Conservation (phyloP, 2,329 filamentous ascomycete genomes). For the Leptographium galeiforme region DNA sequence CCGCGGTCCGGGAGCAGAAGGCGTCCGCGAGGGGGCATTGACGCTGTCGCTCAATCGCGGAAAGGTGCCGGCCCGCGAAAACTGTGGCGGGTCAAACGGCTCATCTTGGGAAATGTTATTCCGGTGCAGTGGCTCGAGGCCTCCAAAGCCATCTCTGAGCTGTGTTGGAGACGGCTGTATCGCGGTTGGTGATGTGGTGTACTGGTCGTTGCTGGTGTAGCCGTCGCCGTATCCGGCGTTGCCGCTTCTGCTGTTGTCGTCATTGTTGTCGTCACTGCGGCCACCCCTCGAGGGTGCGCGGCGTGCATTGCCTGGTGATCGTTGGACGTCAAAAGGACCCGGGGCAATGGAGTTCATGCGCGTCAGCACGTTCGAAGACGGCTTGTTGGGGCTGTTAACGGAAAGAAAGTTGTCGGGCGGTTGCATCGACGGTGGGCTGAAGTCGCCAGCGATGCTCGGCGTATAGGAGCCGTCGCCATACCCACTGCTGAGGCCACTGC, state of each 20-base stretch:
- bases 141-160: conserved; percentile 42
- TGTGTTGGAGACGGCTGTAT: conserved; percentile 23
- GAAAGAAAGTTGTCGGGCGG: conserved; percentile 28
- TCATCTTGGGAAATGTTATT: conserved; percentile 17
- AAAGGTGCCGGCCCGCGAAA: conserved; percentile 39
- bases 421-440: conserved; percentile 24
- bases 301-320: conserved; percentile 13
- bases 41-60: conserved; percentile 25
- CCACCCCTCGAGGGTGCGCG: conserved; percentile 17
- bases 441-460: conserved; percentile 30
- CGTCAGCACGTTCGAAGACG: conserved; percentile 33
- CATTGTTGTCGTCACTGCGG: neutral
- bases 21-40: conserved; percentile 28
- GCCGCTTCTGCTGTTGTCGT: neutral
- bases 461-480: conserved; percentile 29
- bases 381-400: conserved; percentile 33
- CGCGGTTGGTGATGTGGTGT: neutral
- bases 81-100: conserved; percentile 22
- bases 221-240: neutral
- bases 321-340: conserved; percentile 46
- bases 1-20: conserved; percentile 33
- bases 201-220: neutral
- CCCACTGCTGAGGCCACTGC: conserved; percentile 22
- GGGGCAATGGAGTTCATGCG: conserved; percentile 54
- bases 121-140: conserved; percentile 34